Evolutionary conservation across 148 eudicot genomes (phyloP).

Genomic region (Amaranthus hypochondriacus): DNA sequence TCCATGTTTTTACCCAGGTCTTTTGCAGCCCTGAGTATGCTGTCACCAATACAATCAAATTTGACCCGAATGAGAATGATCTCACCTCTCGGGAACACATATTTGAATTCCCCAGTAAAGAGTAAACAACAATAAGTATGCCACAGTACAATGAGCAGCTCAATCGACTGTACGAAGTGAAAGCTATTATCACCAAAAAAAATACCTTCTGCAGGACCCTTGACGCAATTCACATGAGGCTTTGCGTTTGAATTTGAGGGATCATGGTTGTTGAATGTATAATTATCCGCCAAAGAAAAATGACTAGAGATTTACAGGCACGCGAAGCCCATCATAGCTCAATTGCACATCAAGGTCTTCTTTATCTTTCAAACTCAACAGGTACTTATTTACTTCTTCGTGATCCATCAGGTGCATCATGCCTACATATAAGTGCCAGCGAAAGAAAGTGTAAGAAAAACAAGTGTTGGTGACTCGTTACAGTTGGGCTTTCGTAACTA

Average conservation of each 20-base stretch:
- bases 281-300: constrained; percentile 1
- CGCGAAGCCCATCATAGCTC: constrained; percentile 89
- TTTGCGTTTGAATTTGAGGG: constrained; percentile 5
- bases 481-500: not conserved
- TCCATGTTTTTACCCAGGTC: too few species aligned
- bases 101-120: not conserved
- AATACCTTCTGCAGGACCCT: not conserved
- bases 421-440: constrained; percentile 40
- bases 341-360: constrained; percentile 83
- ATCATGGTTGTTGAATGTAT: constrained; percentile 11
- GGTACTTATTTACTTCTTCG: constrained; percentile 56
- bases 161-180: not conserved
- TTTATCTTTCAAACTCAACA: constrained; percentile 51
- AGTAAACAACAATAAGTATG: not conserved
- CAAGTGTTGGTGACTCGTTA: not conserved
- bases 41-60: too few species aligned
- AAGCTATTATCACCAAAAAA: not conserved
- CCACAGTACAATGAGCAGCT: not conserved
- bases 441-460: not conserved
- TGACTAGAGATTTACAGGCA: constrained; percentile 58
- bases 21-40: too few species aligned
- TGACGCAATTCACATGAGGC: not conserved
- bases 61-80: too few species aligned
- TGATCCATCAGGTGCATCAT: constrained; percentile 99
- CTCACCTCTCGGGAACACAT: too few species aligned